Conservation (phyloP, 768 basidiomycete species). For the Rhizopogon sp. region DNA sequence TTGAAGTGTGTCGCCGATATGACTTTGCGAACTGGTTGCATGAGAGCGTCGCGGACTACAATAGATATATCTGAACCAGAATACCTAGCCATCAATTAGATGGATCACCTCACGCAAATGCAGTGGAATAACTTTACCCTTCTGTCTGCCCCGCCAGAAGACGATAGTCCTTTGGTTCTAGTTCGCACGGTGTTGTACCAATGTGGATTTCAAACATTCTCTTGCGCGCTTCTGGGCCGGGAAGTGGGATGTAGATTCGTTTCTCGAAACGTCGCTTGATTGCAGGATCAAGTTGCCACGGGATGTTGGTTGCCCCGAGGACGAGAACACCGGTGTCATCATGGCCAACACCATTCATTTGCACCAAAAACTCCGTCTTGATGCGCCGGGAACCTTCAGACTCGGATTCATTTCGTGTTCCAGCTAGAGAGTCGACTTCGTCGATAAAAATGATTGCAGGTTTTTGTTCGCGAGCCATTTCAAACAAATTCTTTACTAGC, state of each 20-base stretch:
- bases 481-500: constrained; percentile 92
- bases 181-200: constrained; percentile 85
- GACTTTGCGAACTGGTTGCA: constrained; percentile 98
- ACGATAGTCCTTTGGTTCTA: constrained; percentile 74
- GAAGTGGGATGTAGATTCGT: constrained; percentile 96
- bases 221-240: constrained; percentile 85
- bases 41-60: constrained; percentile 91
- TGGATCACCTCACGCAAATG: not conserved
- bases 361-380: constrained; percentile 96
- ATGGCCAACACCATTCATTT: constrained; percentile 98
- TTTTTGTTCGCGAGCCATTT: constrained; percentile 93
- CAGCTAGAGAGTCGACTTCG: constrained; percentile 95
- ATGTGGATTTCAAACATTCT: constrained; percentile 98
- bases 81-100: constrained; percentile 42
- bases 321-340: constrained; percentile 96
- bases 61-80: constrained; percentile 95
- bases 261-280: constrained; percentile 99
- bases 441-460: constrained; percentile 99
- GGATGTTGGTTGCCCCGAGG: constrained; percentile 96
- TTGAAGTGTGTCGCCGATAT: constrained; percentile 96
- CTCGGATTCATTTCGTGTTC: constrained; percentile 94
- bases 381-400: constrained; percentile 95
- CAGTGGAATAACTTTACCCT: constrained; percentile 40
- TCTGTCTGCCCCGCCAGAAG: constrained; percentile 82
- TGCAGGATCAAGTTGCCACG: constrained; percentile 96